Evolutionary conservation across 345 rosid species (phyloP).

Genomic region (Eucalyptus globulus): DNA sequence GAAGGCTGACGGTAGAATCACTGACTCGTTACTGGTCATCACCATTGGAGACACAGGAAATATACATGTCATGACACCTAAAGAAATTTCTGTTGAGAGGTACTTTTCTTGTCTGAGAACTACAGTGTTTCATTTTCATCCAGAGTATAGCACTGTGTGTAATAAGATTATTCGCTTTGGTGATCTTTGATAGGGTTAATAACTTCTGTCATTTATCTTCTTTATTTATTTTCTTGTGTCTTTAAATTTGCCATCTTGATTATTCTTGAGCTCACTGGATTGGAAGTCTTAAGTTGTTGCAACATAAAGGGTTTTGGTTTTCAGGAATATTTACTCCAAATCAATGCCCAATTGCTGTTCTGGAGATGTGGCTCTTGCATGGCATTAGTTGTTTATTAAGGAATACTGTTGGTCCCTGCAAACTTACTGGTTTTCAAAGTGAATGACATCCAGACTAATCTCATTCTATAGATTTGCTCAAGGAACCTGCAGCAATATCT

Average conservation of each 20-base stretch:
- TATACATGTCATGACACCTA: conserved; percentile 10
- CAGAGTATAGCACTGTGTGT: not conserved
- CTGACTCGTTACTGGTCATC: conserved; percentile 84
- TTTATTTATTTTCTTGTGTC: not conserved
- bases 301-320: not conserved
- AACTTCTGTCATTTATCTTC: not conserved
- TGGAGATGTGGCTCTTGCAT: not conserved
- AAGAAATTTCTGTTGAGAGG: not conserved
- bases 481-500: not conserved
- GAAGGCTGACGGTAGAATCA: conserved; percentile 76
- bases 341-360: not conserved
- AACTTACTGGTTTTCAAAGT: not conserved
- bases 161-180: not conserved
- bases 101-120: not conserved
- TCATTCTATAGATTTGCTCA: not conserved
- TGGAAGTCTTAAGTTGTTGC: not conserved
- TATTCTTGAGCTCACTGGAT: not conserved
- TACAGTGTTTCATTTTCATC: not conserved
- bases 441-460: not conserved
- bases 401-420: not conserved
- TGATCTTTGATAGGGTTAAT: not conserved
- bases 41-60: conserved; percentile 57
- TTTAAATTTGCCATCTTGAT: accelerated
- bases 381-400: not conserved
- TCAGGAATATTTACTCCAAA: not conserved